Evolutionary conservation across 305 asterid species (phyloP).

Genomic region (Vinca major): DNA sequence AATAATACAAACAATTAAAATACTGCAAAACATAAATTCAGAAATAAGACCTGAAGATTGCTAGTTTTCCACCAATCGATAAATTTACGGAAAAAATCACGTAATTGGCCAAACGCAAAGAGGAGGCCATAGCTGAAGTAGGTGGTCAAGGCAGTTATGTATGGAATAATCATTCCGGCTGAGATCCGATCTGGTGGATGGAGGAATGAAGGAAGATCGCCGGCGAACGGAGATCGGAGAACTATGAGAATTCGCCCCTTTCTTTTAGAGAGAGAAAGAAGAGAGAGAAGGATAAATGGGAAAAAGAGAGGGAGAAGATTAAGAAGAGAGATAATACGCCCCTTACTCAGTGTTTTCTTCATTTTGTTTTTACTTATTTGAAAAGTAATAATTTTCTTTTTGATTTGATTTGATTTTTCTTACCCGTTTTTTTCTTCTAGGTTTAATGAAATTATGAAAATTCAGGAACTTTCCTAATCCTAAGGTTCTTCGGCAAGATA

Average conservation of each 20-base stretch:
- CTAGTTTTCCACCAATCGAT: conserved; percentile 67
- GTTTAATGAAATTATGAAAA: too few relatives aligned
- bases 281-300: neutral
- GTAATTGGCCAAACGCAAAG: conserved; percentile 88
- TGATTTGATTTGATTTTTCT: too few relatives aligned
- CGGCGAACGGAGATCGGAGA: conserved; percentile 19
- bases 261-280: too few relatives aligned
- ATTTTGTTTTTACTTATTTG: too few relatives aligned
- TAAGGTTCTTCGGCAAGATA: too few relatives aligned
- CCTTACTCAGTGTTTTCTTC: neutral
- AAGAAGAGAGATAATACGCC: neutral
- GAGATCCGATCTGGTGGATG: conserved; percentile 30
- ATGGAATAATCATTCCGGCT: conserved; percentile 69
- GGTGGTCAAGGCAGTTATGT: conserved; percentile 86
- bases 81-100: conserved; percentile 75
- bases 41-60: conserved; percentile 54
- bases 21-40: neutral
- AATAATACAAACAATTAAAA: neutral
- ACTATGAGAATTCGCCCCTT: neutral
- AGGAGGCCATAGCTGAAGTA: conserved; percentile 96
- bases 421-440: too few relatives aligned
- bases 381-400: neutral
- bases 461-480: too few relatives aligned
- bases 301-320: neutral
- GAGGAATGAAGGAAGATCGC: conserved; percentile 12